Evolutionary conservation across 306 rosid species (phyloP).

Genomic region (Quercus robur): DNA sequence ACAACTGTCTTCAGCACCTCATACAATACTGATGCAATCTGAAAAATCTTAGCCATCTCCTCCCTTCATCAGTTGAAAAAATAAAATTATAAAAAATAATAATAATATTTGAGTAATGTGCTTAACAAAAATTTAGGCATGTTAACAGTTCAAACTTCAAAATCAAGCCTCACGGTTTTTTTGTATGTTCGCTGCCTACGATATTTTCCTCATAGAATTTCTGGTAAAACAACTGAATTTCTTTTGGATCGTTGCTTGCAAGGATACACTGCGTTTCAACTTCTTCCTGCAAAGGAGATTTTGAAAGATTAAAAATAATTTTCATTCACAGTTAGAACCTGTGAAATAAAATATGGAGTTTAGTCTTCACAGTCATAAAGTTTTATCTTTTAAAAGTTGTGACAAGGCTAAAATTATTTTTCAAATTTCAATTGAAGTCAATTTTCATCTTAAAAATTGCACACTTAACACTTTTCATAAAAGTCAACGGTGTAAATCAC

Average conservation of each 20-base stretch:
- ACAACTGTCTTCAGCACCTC: conserved; percentile 71
- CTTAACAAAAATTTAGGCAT: conserved; percentile 17
- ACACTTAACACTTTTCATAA: background rate
- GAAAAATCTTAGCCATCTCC: conserved; percentile 80
- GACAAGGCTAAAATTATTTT: background rate
- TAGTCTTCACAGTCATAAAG: background rate
- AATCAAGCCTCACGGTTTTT: conserved; percentile 71
- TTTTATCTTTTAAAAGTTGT: background rate
- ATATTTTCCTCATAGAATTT: conserved; percentile 56
- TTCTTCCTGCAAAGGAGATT: conserved; percentile 64
- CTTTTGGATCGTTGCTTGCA: conserved; percentile 45
- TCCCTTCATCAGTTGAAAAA: conserved; percentile 56
- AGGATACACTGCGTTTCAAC: conserved; percentile 7
- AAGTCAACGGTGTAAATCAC: background rate
- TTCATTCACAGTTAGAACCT: background rate
- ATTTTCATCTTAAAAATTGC: background rate
- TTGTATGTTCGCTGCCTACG: conserved; percentile 57
- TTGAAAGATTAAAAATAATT: background rate
- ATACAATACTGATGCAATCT: conserved; percentile 74
- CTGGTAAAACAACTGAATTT: conserved; percentile 56
- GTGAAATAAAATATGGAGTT: background rate
- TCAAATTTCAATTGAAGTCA: background rate
- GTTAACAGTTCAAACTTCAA: conserved; percentile 28
- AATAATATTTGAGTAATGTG: background rate
- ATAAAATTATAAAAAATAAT: conserved; percentile 15